phyloP scores from a whole-genome alignment of 495 filamentous ascomycete species.

The Endocarpon pusillum region DNA sequence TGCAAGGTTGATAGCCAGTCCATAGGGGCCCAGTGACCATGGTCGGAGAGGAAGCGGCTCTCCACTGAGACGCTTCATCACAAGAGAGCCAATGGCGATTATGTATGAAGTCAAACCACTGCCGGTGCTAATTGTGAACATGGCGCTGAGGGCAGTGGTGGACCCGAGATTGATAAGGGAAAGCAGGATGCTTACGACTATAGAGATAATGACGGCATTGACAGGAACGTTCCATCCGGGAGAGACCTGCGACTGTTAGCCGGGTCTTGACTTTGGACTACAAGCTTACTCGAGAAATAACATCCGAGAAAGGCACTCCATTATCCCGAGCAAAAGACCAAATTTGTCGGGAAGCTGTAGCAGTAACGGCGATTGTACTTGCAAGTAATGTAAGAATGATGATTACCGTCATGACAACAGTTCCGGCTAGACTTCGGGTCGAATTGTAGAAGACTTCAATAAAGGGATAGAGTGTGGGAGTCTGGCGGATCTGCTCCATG shows the following conservation, averaged over 20 bases:
- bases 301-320: conserved; percentile 36
- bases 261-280: conserved; percentile 1
- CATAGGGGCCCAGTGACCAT: conserved; percentile 30
- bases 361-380: conserved; percentile 34
- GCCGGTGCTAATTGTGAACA: conserved; percentile 27
- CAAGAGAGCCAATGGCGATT: conserved; percentile 28
- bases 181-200: conserved; percentile 28
- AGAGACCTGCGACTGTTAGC: conserved; percentile 20
- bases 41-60: conserved; percentile 25
- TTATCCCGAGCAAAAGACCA: conserved; percentile 40
- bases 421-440: conserved; percentile 24
- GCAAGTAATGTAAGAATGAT: conserved; percentile 30
- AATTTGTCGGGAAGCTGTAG: conserved; percentile 38
- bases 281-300: conserved; percentile 29
- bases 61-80: conserved; percentile 26
- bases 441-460: conserved; percentile 37
- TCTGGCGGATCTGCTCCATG: conserved; percentile 20
- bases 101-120: conserved; percentile 32
- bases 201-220: conserved; percentile 30
- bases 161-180: conserved; percentile 38
- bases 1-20: conserved; percentile 18
- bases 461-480: conserved; percentile 30
- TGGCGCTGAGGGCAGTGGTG: conserved; percentile 26
- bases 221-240: conserved; percentile 33
- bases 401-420: conserved; percentile 32